Evolutionary conservation across 371 early-diverging fungal genomes (phyloP), one percentile per base, ranked within the genome.

Genomic region (Nematocida sp.): DNA sequence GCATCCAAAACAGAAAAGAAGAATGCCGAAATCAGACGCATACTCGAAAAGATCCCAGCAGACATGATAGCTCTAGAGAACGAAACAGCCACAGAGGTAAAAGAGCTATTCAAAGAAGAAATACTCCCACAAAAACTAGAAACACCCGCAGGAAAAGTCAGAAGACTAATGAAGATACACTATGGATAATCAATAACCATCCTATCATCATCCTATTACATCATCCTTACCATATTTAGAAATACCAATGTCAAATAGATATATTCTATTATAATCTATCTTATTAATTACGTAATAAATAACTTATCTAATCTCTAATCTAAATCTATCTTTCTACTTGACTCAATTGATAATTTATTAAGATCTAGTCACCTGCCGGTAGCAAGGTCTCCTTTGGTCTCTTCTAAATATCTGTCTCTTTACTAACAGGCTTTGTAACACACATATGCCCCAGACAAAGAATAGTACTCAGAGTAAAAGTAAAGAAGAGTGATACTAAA

Each of bases 141-240:
- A 70, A 70, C 74, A 1, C 58, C 74, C 3, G 74, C 74, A 49
- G 74, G 74, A 40, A 70, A 70, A 49, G 74, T 70, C 17, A 47
- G 74, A 40, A 1, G 74, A 40, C 40, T 70, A 4, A 70, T 70
- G 74, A 47, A 47, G 43, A 32, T 58, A 35, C 17, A 60, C 38
- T 70, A 70, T 45, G 58, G 58, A 17, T 70, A 61, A 49, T 17
- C 2, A 21, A n/a, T n/a, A n/a, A n/a, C n/a, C n/a, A n/a, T n/a
- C n/a, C n/a, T n/a, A n/a, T n/a, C n/a, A n/a, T n/a, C n/a, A n/a
- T n/a, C n/a, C n/a, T n/a, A n/a, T n/a, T n/a, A n/a, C n/a, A n/a
- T n/a, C n/a, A n/a, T n/a, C n/a, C n/a, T n/a, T n/a, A n/a, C n/a
- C n/a, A n/a, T n/a, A n/a, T n/a, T n/a, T n/a, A n/a, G n/a, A n/a